Conservation (phyloP, 2,329 filamentous ascomycete species). For the Fusarium pseudonygamai region DNA sequence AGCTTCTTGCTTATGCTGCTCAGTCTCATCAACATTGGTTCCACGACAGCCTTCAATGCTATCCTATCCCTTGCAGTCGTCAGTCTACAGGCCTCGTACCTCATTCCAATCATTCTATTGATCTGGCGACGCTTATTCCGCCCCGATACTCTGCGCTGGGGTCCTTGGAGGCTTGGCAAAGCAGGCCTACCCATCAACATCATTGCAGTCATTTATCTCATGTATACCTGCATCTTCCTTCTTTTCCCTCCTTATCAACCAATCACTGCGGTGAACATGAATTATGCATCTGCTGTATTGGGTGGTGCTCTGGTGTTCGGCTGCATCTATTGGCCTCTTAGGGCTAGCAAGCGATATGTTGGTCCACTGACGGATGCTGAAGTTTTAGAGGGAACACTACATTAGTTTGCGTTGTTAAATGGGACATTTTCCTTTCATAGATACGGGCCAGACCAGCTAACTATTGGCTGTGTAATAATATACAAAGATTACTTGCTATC, state of each 20-base stretch:
- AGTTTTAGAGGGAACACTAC: background rate
- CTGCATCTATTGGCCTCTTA: constrained; percentile 26
- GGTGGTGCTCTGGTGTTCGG: constrained; percentile 23
- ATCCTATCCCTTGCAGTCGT: constrained; percentile 29
- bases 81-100: constrained; percentile 24
- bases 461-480: background rate
- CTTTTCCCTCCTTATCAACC: constrained; percentile 29
- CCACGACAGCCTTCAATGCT: constrained; percentile 35
- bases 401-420: background rate
- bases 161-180: constrained; percentile 24
- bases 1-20: constrained; percentile 23
- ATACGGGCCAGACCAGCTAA: no score
- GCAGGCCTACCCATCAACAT: constrained; percentile 22
- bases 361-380: constrained; percentile 9
- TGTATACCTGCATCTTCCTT: constrained; percentile 22
- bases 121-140: constrained; percentile 24
- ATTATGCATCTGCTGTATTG: constrained; percentile 28
- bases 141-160: constrained; percentile 19
- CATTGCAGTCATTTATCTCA: constrained; percentile 10
- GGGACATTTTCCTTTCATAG: no score
- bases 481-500: background rate
- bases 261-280: constrained; percentile 28
- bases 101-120: constrained; percentile 16
- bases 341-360: constrained; percentile 19
- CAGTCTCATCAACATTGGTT: constrained; percentile 37